Evolutionary conservation across 2,329 filamentous ascomycete species (phyloP), one percentile per base, ranked within the genome.

Genomic region (Talaromyces albobiverticillius): DNA sequence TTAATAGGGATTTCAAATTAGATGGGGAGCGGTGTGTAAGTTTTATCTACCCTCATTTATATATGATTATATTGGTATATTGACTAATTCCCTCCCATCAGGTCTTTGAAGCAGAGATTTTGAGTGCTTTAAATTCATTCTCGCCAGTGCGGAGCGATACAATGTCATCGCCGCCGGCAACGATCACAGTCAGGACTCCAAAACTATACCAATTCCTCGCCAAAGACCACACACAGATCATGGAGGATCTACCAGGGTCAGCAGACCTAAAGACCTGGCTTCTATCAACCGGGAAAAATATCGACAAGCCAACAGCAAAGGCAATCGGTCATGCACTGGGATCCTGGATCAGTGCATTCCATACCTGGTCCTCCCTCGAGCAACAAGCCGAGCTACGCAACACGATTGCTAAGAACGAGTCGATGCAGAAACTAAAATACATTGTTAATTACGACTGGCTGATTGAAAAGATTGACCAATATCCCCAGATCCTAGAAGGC

Each of bases 341-440:
- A 2, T 29, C 40, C 26, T 54, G 53, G 53, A 8, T 54, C 13
- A 40, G 9, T 3, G 42, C 53, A 5, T 54, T 54, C 13, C 53
- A 54, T 41, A 13, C 46, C 10, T 54, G 53, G 53, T 22, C 9
- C 2, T 50, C 46, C 13, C 46, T 20, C 3, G 32, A 50, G 36
- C 46, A 40, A 10, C 53, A 54, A 13, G 18, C 34, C 5, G 40
- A 7, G 22, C 40, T 54, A 14, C n/a, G 46, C 14, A 5, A 23
- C 3, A 54, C 20, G 22, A 32, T 54, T 22, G 40, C 40, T 3
- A 7, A 45, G 14, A 54, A 54, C 20, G 18, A 31, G 18, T 36
- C 29, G 1, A 54, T 54, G 53, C 46, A 54, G 20, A 48, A 51
- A 40, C 53, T 54, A 23, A 54, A 54, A 38, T n/a, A 50, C 11